A percentile compares a stretch with the other conserved stretches of the same genome.
Evolutionary conservation across 2,329 filamentous ascomycete species (phyloP).

Genomic region (Stagonosporopsis rhizophila): DNA sequence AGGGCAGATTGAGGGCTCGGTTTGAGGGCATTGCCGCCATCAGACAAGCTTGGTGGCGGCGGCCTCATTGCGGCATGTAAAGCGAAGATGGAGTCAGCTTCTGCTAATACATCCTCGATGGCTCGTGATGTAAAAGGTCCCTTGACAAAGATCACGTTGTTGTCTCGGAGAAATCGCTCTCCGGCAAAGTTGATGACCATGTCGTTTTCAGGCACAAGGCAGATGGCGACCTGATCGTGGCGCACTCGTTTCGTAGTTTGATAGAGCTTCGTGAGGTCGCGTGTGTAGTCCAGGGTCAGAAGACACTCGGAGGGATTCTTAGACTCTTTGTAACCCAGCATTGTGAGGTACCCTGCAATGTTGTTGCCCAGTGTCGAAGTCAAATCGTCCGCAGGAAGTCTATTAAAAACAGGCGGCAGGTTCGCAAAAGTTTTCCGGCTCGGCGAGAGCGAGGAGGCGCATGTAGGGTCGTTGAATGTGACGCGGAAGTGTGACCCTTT

Average conservation of each 20-base stretch:
- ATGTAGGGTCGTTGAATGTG: conserved; percentile 38
- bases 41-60: not conserved
- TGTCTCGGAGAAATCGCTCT: conserved; percentile 18
- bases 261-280: conserved; percentile 28
- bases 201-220: conserved; percentile 38
- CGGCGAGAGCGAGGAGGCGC: conserved; percentile 27
- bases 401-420: conserved; percentile 22
- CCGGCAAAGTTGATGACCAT: conserved; percentile 26
- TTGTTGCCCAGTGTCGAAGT: conserved; percentile 21
- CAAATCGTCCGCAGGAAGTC: conserved; percentile 16
- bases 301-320: conserved; percentile 22
- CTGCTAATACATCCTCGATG: conserved; percentile 24
- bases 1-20: not conserved
- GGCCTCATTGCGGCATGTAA: conserved; percentile 10
- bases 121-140: conserved; percentile 35
- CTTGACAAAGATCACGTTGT: conserved; percentile 35
- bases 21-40: conserved; percentile 6
- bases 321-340: conserved; percentile 23
- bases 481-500: conserved; percentile 53
- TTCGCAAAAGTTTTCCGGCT: not conserved
- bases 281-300: conserved; percentile 35
- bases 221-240: conserved; percentile 34
- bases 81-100: conserved; percentile 22
- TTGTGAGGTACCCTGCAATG: conserved; percentile 24
- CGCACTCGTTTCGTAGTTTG: conserved; percentile 17